phyloP scores from a whole-genome alignment of 108 stramenopile genomes.

The Skeletonema menzelii region DNA sequence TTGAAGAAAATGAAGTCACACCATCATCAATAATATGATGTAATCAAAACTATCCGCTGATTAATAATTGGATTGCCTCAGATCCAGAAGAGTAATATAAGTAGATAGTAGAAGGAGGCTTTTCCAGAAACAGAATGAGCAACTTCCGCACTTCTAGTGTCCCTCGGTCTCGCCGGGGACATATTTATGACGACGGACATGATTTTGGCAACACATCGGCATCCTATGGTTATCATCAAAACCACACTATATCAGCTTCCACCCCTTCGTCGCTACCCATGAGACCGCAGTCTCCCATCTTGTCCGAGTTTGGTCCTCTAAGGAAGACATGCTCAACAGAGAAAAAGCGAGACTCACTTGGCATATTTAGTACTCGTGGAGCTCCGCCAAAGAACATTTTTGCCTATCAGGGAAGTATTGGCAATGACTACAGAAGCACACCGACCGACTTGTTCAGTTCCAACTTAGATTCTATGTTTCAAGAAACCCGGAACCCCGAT shows the following conservation, averaged over 20 bases:
- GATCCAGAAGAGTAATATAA: no score
- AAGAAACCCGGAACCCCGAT: not conserved
- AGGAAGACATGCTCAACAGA: not conserved
- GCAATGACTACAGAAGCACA: not conserved
- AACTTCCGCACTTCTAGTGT: not conserved
- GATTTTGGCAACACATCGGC: not conserved
- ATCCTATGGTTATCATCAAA: not conserved
- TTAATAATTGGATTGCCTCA: no score
- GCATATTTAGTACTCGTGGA: not conserved
- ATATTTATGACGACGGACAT: not conserved
- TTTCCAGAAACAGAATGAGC: not conserved
- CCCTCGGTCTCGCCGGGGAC: not conserved
- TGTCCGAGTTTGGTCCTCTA: not conserved
- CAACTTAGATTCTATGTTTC: not conserved
- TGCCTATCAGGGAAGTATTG: not conserved
- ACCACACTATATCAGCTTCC: not conserved
- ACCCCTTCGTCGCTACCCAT: not conserved
- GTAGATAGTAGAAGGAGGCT: not conserved
- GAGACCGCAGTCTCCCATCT: not conserved
- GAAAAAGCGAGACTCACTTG: not conserved
- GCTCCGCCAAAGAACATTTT: not conserved
- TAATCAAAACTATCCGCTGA: no score
- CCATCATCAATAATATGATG: no score
- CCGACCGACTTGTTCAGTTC: not conserved
- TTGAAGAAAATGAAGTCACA: no score